Base-by-base conservation (phyloP, 106 monocot genomes). In the Triglochin maritima region DNA sequence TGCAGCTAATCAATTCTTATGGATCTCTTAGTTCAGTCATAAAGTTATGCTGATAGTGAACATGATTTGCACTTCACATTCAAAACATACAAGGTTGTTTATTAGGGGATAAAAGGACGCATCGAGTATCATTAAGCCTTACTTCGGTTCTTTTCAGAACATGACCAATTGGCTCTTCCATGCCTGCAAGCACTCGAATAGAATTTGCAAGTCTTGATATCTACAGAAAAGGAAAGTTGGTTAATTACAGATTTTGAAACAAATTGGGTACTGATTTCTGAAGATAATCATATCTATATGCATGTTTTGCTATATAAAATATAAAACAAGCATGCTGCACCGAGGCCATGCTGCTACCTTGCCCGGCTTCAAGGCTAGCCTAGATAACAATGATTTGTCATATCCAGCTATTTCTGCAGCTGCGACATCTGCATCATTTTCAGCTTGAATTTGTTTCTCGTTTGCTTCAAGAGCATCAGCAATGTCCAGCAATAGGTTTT, bases 401-500 rank as follows among this genome's bases (percentile, higher is more conserved):
- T 87, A 87, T 51, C 87, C 90, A 73, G 95, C 79, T 45, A 78
- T 63, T 57, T 79, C 69, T 14, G 95, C 95, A 69, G 81, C 79
- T 68, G 69, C 70, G 50, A 90, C 67, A 85, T 96, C 95, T 77
- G 85, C 90, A 15, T 83, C 82, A 73, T 90, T 96, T 71, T 96
- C 95, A 47, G 56, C 62, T 78, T 60, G 79, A 44, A 96, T 90
- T 55, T 77, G 68, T 7, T 76, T 60, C 50, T 85, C 85, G 75
- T 90, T 96, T 68, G 77, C 78, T 65, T 84, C 95, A 52, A 96
- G 69, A 56, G 95, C 87, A 84, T 96, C 82, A 53, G 90, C 95
- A 70, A 90, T 77, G 54, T 85, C 85, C 77, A 90, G 17, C 68
- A 96, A 78, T 70, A 96, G 85, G 64, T 85, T 85, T 68, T 74